Evolutionary conservation across 148 eudicot genomes (phyloP).

Genomic region (Euryodendron excelsum): DNA sequence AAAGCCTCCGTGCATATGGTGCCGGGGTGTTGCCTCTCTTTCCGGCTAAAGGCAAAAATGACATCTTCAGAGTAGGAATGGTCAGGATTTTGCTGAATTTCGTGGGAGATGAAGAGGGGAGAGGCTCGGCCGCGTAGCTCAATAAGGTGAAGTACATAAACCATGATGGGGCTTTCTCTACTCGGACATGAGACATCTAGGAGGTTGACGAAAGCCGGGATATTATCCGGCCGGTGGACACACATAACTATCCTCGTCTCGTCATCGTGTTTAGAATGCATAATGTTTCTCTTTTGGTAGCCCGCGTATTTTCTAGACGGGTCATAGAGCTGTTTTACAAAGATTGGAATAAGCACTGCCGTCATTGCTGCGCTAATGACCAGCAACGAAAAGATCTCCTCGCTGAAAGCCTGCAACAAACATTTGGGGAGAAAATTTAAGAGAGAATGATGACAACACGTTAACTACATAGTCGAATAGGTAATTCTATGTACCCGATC

Average conservation of each 20-base stretch:
- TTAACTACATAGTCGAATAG: too few relatives aligned
- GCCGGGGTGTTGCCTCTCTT: constrained; percentile 13
- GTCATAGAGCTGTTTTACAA: constrained; percentile 27
- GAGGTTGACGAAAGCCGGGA: constrained; percentile 28
- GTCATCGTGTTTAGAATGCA: constrained; percentile 20
- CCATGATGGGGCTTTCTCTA: constrained; percentile 23
- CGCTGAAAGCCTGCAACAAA: too few relatives aligned
- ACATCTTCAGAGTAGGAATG: constrained; percentile 26
- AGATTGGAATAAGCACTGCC: constrained; percentile 19
- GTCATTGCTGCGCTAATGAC: constrained; percentile 10
- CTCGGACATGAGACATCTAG: constrained; percentile 22
- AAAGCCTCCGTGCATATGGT: constrained; percentile 22
- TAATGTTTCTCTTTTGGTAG: constrained; percentile 33
- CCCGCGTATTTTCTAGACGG: constrained; percentile 42
- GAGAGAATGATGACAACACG: too few relatives aligned
- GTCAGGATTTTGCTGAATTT: constrained; percentile 19
- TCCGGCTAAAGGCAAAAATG: constrained; percentile 26
- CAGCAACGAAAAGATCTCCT: constrained; percentile 12
- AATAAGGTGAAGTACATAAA: constrained; percentile 35
- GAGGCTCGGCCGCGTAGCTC: constrained; percentile 32
- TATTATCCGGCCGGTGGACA: constrained; percentile 31
- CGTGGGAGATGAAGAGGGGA: constrained; percentile 41
- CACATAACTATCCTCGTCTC: constrained; percentile 30
- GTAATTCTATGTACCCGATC: too few relatives aligned
- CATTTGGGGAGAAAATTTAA: too few relatives aligned